phyloP scores from a whole-genome alignment of 805 yeast species.

The Candida quercuum region DNA sequence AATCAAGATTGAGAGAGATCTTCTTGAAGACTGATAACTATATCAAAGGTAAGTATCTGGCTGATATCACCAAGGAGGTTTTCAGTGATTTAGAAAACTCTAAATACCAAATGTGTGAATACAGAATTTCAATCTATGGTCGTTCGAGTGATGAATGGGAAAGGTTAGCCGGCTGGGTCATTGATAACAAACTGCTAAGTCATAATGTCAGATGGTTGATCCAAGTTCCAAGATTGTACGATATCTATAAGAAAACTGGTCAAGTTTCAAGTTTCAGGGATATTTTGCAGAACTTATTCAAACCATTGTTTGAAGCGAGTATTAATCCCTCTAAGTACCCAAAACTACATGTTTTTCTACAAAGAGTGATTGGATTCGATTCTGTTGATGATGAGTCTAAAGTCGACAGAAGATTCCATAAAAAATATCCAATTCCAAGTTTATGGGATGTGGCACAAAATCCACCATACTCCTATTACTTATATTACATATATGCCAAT shows the following conservation, averaged over 20 bases:
- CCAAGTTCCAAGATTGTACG: conserved; percentile 92
- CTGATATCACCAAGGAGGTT: conserved; percentile 92
- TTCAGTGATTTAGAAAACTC: conserved; percentile 91
- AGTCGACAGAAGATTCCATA: conserved; percentile 74
- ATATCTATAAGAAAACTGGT: conserved; percentile 75
- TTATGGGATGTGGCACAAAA: conserved; percentile 74
- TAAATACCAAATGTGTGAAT: conserved; percentile 96
- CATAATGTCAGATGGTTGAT: conserved; percentile 96
- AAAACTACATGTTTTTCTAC: conserved; percentile 81
- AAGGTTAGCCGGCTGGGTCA: conserved; percentile 89
- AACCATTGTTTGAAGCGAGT: conserved; percentile 88
- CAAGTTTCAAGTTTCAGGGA: conserved; percentile 70
- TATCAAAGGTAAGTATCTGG: conserved; percentile 81
- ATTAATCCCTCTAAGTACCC: conserved; percentile 83
- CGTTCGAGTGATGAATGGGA: conserved; percentile 91
- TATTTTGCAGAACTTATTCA: conserved; percentile 70
- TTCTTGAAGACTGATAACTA: conserved; percentile 93
- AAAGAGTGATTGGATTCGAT: conserved; percentile 95
- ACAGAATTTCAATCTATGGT: conserved; percentile 92
- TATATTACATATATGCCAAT: conserved; percentile 85
- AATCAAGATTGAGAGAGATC: conserved; percentile 93
- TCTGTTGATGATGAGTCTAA: conserved; percentile 98
- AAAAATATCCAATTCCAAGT: conserved; percentile 80
- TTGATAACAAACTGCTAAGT: conserved; percentile 85
- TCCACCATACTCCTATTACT: conserved; percentile 97